Conservation (phyloP, 805 yeast species). For the Priceomyces haplophilus region DNA sequence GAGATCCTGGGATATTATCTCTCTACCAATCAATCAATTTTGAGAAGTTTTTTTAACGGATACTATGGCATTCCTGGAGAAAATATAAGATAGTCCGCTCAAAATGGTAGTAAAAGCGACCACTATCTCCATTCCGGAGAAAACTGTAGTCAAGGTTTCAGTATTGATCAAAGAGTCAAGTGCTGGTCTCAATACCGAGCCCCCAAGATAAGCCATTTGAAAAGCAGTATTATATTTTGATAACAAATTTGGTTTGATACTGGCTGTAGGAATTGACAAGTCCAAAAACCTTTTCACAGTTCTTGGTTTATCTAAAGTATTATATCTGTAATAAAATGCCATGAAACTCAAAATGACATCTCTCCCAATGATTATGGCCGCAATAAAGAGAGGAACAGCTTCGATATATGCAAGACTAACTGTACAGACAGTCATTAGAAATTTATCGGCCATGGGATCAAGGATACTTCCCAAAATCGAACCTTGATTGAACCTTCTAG, state of each 20-base stretch:
- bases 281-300: slow-evolving; percentile 75
- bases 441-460: slow-evolving; percentile 95
- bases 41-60: slow-evolving; percentile 26
- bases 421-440: slow-evolving; percentile 83
- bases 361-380: slow-evolving; percentile 74
- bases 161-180: slow-evolving; percentile 21
- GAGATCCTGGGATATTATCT: slow-evolving; percentile 12
- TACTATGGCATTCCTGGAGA: slow-evolving; percentile 67
- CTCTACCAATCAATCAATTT: slow-evolving; percentile 7
- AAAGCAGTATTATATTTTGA: slow-evolving; percentile 88
- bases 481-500: slow-evolving; percentile 71
- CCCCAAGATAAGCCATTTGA: slow-evolving; percentile 85
- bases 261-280: slow-evolving; percentile 74
- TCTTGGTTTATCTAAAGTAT: slow-evolving; percentile 71
- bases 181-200: slow-evolving; percentile 35
- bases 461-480: slow-evolving; percentile 85
- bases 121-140: slow-evolving; percentile 24
- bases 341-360: slow-evolving; percentile 71
- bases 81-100: slow-evolving; percentile 76
- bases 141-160: slow-evolving; percentile 8
- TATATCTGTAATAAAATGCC: slow-evolving; percentile 70
- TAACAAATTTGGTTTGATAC: slow-evolving; percentile 81
- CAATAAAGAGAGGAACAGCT: slow-evolving; percentile 64
- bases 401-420: slow-evolving; percentile 66
- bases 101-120: slow-evolving; percentile 61